Percentiles rank a stretch among this genome's conserved stretches.
phyloP scores from a whole-genome alignment of 306 rosid genomes.

The Acacia crassicarpa region DNA sequence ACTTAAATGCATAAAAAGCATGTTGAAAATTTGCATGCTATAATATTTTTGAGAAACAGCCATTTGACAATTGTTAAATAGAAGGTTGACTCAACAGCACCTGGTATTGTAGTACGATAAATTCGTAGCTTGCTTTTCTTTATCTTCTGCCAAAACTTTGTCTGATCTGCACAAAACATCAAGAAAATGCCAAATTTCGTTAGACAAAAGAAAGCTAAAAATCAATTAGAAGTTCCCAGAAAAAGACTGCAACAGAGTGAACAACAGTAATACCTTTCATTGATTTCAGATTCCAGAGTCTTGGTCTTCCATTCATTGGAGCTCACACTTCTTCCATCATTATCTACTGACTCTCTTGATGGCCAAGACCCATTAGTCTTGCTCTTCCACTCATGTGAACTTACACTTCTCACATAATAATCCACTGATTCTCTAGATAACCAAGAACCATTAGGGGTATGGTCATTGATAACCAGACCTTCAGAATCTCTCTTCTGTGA shows the following conservation, averaged over 20 bases:
- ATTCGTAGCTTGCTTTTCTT: conserved; percentile 43
- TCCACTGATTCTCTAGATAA: conserved; percentile 50
- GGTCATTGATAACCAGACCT: conserved; percentile 36
- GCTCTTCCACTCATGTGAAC: conserved; percentile 41
- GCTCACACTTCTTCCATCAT: conserved; percentile 49
- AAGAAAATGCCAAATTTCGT: conserved; percentile 2
- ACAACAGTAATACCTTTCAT: conserved; percentile 54
- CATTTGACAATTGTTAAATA: background rate
- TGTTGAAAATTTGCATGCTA: background rate
- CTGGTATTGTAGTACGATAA: conserved; percentile 63
- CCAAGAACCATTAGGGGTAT: conserved; percentile 33
- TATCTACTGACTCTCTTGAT: conserved; percentile 45
- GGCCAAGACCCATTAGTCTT: conserved; percentile 41
- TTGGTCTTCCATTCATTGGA: conserved; percentile 40
- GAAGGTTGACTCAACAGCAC: conserved; percentile 36
- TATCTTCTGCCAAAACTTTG: conserved; percentile 42
- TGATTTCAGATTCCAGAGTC: conserved; percentile 33
- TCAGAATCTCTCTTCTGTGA: conserved; percentile 36
- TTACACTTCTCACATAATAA: conserved; percentile 48
- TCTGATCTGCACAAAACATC: conserved; percentile 47
- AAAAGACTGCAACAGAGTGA: background rate
- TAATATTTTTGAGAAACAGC: background rate
- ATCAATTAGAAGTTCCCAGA: background rate
- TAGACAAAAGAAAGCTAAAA: conserved; percentile 9
- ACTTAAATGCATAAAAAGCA: conserved; percentile 21